Conservation (phyloP, 805 yeast genomes). For the Barnettozyma wickerhamii region DNA sequence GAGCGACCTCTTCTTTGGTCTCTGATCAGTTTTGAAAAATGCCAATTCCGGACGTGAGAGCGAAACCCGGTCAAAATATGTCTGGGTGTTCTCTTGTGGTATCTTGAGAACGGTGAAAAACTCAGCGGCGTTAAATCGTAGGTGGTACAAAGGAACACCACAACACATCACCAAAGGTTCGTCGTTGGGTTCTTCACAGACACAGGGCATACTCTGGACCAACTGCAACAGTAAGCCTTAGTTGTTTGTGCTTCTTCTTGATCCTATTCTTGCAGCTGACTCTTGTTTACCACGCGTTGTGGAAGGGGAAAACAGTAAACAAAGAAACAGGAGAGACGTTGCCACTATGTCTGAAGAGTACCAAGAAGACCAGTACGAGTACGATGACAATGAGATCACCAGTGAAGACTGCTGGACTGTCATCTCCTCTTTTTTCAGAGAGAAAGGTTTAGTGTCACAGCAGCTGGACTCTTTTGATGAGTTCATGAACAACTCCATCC, state of each 20-base stretch:
- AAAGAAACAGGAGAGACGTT: not conserved
- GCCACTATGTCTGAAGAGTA: conserved; percentile 26
- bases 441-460: conserved; percentile 95
- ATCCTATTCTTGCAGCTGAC: not conserved
- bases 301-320: conserved; percentile 3
- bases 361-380: conserved; percentile 54
- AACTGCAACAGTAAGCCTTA: not conserved
- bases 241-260: not conserved
- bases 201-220: not conserved
- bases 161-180: conserved; percentile 1
- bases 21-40: too few relatives aligned
- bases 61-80: too few relatives aligned
- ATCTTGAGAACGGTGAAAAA: not conserved
- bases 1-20: too few relatives aligned
- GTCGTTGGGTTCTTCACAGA: not conserved
- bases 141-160: not conserved
- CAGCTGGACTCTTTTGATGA: conserved; percentile 98
- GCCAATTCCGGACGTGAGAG: too few relatives aligned
- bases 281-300: not conserved
- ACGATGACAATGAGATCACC: conserved; percentile 55
- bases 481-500: conserved; percentile 93
- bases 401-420: conserved; percentile 99
- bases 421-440: conserved; percentile 91
- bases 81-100: conserved; percentile 5
- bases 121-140: conserved; percentile 4